Percentiles rank a stretch among this genome's conserved stretches.
Conservation (phyloP, 2,329 filamentous ascomycete genomes). For the Emergomyces africanus region DNA sequence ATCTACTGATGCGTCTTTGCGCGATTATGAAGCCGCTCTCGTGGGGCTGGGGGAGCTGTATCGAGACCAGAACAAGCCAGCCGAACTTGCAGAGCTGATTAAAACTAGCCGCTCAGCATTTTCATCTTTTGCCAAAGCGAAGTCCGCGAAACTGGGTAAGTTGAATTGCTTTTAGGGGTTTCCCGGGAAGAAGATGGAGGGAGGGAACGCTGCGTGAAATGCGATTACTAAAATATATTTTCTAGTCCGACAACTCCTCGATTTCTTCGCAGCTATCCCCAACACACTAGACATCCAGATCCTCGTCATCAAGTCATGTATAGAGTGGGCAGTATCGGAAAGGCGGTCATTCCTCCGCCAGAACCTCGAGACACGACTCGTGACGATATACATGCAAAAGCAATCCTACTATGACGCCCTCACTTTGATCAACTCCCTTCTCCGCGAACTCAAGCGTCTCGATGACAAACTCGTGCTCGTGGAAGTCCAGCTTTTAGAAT, state of each 20-base stretch:
- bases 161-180: not conserved
- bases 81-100: slow-evolving; percentile 80
- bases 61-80: slow-evolving; percentile 62
- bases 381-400: slow-evolving; percentile 91
- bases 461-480: slow-evolving; percentile 98
- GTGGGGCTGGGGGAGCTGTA: slow-evolving; percentile 86
- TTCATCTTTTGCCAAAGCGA: slow-evolving; percentile 95
- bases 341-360: slow-evolving; percentile 92
- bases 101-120: slow-evolving; percentile 81
- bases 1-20: slow-evolving; percentile 70
- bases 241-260: slow-evolving; percentile 85
- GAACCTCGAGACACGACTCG: slow-evolving; percentile 92
- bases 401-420: slow-evolving; percentile 95
- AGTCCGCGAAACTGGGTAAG: slow-evolving; percentile 94
- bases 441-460: slow-evolving; percentile 92
- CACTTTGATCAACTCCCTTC: slow-evolving; percentile 87
- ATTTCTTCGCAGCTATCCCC: slow-evolving; percentile 87
- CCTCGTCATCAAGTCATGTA: slow-evolving; percentile 92
- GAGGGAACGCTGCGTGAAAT: not conserved
- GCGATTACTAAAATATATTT: slow-evolving; percentile 5
- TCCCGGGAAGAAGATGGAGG: not conserved
- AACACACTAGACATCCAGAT: slow-evolving; percentile 92
- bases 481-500: slow-evolving; percentile 95
- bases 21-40: slow-evolving; percentile 83
- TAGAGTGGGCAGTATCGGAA: slow-evolving; percentile 96